phyloP scores from a whole-genome alignment of 768 basidiomycete genomes.

The Rhodotorula toruloides region DNA sequence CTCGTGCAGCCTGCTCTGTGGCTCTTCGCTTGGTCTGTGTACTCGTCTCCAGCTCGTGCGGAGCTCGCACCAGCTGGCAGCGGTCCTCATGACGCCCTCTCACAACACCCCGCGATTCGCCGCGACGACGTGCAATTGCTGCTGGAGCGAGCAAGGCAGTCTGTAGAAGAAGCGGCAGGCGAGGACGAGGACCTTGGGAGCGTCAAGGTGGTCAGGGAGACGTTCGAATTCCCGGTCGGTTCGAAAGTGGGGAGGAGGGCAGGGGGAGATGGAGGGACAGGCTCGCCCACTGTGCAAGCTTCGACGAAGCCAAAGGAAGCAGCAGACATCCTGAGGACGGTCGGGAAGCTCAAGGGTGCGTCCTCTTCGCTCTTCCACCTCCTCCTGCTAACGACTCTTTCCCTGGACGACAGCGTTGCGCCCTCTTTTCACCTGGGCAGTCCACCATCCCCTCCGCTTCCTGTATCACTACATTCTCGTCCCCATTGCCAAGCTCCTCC shows the following conservation, averaged over 20 bases:
- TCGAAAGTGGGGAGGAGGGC: background rate
- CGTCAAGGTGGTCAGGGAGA: constrained; percentile 13
- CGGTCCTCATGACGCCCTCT: background rate
- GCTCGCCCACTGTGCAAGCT: background rate
- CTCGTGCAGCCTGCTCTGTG: background rate
- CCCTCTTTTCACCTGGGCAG: constrained; percentile 18
- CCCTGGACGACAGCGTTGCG: constrained; percentile 1
- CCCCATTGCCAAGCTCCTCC: constrained; percentile 9
- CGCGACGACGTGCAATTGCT: background rate
- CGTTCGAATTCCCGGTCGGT: constrained; percentile 5
- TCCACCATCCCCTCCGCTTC: constrained; percentile 31
- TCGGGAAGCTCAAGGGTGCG: constrained; percentile 21
- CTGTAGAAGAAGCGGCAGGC: background rate
- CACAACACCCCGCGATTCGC: background rate
- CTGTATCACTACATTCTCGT: constrained; percentile 8
- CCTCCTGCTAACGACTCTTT: background rate
- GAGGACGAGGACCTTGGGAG: background rate
- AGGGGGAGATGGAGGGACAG: background rate
- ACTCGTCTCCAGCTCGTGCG: background rate
- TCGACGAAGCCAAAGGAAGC: constrained; percentile 1
- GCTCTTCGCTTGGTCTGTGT: background rate
- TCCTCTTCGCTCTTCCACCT: background rate
- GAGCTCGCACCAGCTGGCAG: background rate
- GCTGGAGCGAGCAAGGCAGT: background rate
- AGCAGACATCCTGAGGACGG: constrained; percentile 20